Percentiles rank a stretch among this genome's conserved stretches.
Conservation (phyloP, 768 basidiomycete genomes). For the Mycena kentingensis region DNA sequence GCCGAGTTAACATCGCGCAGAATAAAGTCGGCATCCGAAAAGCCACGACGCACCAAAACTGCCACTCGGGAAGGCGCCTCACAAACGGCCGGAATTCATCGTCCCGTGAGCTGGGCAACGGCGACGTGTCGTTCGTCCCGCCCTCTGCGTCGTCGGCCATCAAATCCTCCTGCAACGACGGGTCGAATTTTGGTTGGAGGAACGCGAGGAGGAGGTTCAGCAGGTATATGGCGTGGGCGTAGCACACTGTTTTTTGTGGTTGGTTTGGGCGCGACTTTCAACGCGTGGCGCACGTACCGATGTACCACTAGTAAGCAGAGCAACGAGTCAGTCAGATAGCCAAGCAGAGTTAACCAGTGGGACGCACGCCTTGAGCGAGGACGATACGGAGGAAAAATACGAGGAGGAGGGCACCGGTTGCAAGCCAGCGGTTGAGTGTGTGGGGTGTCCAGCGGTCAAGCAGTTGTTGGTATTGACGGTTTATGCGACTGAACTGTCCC, state of each 20-base stretch:
- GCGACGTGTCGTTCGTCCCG: conserved; percentile 63
- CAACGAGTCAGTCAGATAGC: conserved; percentile 6
- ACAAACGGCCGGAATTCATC: conserved; percentile 99
- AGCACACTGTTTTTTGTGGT: too few relatives aligned
- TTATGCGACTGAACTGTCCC: conserved; percentile 53
- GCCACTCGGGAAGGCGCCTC: conserved; percentile 92
- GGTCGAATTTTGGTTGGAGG: conserved; percentile 97
- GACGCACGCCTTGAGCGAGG: conserved; percentile 83
- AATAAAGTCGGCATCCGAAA: not conserved
- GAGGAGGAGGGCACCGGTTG: conserved; percentile 65
- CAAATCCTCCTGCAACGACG: conserved; percentile 90
- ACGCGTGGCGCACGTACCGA: conserved; percentile 71
- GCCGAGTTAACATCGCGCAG: too few relatives aligned
- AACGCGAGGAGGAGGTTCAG: conserved; percentile 96
- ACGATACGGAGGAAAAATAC: conserved; percentile 87
- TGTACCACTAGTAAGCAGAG: conserved; percentile 73
- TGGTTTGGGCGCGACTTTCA: too few relatives aligned
- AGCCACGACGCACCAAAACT: conserved; percentile 72
- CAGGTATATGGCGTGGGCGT: conserved; percentile 89
- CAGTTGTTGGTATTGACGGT: conserved; percentile 80
- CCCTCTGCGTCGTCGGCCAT: conserved; percentile 95
- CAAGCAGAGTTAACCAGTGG: not conserved
- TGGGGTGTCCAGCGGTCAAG: conserved; percentile 95
- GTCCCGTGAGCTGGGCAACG: conserved; percentile 71
- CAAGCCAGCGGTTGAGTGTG: conserved; percentile 86